phyloP scores from a whole-genome alignment of 257 asterid genomes.

The Petrea volubilis region DNA sequence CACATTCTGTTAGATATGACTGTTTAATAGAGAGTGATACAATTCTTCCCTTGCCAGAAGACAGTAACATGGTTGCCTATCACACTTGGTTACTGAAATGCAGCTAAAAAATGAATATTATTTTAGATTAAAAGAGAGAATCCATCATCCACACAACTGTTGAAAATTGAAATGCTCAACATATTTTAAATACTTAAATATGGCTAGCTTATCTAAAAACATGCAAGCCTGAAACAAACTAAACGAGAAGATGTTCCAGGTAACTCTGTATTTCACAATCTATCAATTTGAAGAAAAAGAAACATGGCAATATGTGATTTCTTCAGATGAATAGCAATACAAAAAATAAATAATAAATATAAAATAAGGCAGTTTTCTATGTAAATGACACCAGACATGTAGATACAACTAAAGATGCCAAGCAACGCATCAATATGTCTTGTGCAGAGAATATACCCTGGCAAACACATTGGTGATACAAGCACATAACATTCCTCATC shows the following conservation, averaged over 20 bases:
- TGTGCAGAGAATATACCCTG: not conserved
- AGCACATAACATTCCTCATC: not conserved
- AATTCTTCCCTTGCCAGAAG: not conserved
- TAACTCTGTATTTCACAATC: not conserved
- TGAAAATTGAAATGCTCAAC: too few relatives aligned
- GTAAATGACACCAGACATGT: not conserved
- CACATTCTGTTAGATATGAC: not conserved
- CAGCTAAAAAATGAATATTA: not conserved
- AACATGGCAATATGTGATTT: not conserved
- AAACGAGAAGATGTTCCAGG: not conserved
- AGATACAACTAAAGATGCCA: not conserved
- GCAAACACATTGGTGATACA: not conserved
- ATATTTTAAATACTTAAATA: not conserved
- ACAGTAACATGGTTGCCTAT: not conserved
- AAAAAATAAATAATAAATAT: not conserved
- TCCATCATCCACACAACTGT: not conserved
- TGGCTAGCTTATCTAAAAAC: not conserved
- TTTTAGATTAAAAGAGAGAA: not conserved
- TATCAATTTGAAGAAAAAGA: not conserved
- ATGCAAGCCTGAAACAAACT: not conserved
- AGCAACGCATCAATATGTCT: not conserved
- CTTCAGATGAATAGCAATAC: not conserved
- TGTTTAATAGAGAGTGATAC: not conserved
- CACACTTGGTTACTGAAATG: not conserved
- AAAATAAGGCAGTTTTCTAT: not conserved